Base-by-base conservation (phyloP, 2,329 filamentous ascomycete species). In the Diplodia mutila region DNA sequence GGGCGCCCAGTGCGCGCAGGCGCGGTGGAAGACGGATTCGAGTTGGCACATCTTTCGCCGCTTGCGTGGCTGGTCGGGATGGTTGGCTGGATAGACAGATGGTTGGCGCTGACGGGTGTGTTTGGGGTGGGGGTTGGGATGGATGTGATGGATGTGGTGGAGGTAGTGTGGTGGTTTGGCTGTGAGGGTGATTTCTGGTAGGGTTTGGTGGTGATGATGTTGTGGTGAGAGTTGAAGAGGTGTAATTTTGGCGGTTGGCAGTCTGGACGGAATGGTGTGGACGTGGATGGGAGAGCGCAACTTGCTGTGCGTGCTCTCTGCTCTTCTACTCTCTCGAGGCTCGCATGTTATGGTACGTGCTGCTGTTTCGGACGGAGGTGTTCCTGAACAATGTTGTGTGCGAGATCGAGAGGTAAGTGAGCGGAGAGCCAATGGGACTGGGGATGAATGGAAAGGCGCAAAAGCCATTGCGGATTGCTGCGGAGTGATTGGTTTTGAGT, bases 1-100 rank as follows among this genome's bases (percentile, higher is more conserved):
- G 3, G 55, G 23, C 5, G 74, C 74, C 76, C 75, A 78, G 61
- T 77, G 75, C 12, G 70, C 68, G 64, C 76, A 78, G 14, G 70
- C 64, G 52, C 29, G 69, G 61, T 77, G 75, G 52, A 73, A 78
- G 34, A 77, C 72, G 67, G 76, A 69, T 67, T 77, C 72, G 4
- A 73, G 72, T 49, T 74, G 70, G 68, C 76, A 78, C 76, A 78
- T 61, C 3, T 29, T 29, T 29, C 4, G 29, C n/a, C n/a, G 21
- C 23, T 16, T 14, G 37, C 16, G 29, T 14, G 37, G 3, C 34
- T 37, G 34, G 16, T 2, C 5, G 37, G 16, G 12, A 16, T 29
- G 37, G 16, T n/a, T n/a, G n/a, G n/a, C n/a, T n/a, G n/a, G n/a
- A n/a, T n/a, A n/a, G n/a, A n/a, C n/a, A n/a, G n/a, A n/a, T 39